These are phyloP conservation scores for Pleurotus tuber-regium DNA, from an alignment of 768 basidiomycete genomes.

Conservation along the genomic window DNA sequence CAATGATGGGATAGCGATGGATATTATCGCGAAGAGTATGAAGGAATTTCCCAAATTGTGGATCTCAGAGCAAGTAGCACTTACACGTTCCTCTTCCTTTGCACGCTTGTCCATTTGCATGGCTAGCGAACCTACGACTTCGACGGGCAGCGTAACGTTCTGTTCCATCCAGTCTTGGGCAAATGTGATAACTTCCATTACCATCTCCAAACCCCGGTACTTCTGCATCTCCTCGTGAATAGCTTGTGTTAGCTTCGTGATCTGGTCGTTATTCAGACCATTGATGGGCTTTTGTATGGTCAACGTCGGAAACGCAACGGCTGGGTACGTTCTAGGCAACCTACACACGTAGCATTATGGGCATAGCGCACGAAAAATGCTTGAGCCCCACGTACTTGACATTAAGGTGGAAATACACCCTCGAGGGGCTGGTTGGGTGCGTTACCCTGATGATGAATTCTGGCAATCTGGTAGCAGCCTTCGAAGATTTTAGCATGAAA, in stretches of 20 bases:
- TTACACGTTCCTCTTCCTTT: constrained; percentile 62
- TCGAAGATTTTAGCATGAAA: no score
- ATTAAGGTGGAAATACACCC: constrained; percentile 64
- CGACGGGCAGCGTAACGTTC: constrained; percentile 54
- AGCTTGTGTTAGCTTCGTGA: constrained; percentile 52
- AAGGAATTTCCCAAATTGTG: constrained; percentile 1
- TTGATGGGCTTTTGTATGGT: constrained; percentile 62
- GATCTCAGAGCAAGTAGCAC: constrained; percentile 18
- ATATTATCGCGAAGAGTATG: constrained; percentile 1
- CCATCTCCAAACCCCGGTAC: constrained; percentile 69
- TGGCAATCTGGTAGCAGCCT: constrained; percentile 68
- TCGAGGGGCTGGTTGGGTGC: constrained; percentile 53
- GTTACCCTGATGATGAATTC: constrained; percentile 76
- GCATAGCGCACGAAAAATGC: constrained; percentile 1
- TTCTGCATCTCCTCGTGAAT: constrained; percentile 68
- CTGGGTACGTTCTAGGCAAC: constrained; percentile 83
- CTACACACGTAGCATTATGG: constrained; percentile 30
- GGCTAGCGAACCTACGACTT: constrained; percentile 70
- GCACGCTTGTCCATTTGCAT: constrained; percentile 77
- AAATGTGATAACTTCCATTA: constrained; percentile 70
- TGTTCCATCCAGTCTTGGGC: constrained; percentile 70
- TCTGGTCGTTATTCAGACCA: constrained; percentile 57
- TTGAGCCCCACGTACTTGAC: constrained; percentile 51
- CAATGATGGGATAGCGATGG: constrained; percentile 1
- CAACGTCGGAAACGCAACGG: constrained; percentile 65